Conservation (phyloP, 768 basidiomycete species). For the Leccinum barrowsii region DNA sequence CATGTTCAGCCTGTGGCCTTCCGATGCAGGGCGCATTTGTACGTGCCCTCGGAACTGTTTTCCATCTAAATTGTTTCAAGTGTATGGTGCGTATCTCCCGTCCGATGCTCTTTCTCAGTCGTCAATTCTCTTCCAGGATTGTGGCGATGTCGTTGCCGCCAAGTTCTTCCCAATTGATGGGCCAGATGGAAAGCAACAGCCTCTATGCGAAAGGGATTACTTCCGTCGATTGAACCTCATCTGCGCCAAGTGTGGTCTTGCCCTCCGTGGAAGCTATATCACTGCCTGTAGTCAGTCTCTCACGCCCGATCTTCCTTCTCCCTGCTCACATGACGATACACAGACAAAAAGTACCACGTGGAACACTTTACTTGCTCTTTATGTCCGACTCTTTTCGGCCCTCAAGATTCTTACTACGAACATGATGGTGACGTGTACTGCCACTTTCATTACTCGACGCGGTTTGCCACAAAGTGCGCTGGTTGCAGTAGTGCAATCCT, state of each 20-base stretch:
- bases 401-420: constrained; percentile 98
- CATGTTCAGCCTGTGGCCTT: constrained; percentile 75
- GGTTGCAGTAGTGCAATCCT: constrained; percentile 96
- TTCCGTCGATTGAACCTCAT: constrained; percentile 94
- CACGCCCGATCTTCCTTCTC: not conserved
- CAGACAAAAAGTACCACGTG: constrained; percentile 98
- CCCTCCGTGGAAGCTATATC: constrained; percentile 95
- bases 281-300: constrained; percentile 89
- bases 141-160: constrained; percentile 91
- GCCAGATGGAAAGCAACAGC: constrained; percentile 80
- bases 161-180: constrained; percentile 99
- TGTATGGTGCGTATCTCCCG: constrained; percentile 70
- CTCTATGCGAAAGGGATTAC: constrained; percentile 98
- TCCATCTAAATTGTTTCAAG: constrained; percentile 97
- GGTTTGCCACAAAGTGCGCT: constrained; percentile 97
- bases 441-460: constrained; percentile 98
- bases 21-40: constrained; percentile 95
- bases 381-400: constrained; percentile 93
- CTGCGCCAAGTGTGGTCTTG: constrained; percentile 93
- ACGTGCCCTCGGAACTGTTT: constrained; percentile 88
- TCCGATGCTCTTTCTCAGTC: not conserved
- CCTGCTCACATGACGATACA: constrained; percentile 13
- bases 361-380: constrained; percentile 99
- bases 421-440: constrained; percentile 98
- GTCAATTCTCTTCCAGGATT: constrained; percentile 60